Base-by-base conservation (phyloP, 129 eudicot species). In the Smallanthus sonchifolius region DNA sequence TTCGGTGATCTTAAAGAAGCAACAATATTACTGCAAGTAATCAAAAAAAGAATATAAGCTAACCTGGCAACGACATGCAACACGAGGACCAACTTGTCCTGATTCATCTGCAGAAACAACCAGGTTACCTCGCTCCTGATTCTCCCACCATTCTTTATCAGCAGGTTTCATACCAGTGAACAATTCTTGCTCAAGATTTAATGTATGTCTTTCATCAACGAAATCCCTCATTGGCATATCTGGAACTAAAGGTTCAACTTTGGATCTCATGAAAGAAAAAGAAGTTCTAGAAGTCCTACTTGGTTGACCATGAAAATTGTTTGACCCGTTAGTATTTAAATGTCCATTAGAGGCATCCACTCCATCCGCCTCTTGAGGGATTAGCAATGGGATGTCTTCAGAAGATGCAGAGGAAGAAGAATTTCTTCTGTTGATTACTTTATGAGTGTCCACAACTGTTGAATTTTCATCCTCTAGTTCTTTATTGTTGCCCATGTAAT, bases 1-100 rank as follows among this genome's bases (percentile, higher is more conserved):
- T 57, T 14, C 2, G 2, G 45, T 7, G 67, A n/a, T 38, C 42
- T 68, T 28, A 48, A 69, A 32, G 28, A 30, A n/a, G 60, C 28
- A 69, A 32, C 14, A 30, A 48, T 48, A 69, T 15, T 65, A 8
- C 42, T 7, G 44, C 20, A 61, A 74, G 13, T 44, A 16, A 47
- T 30, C 11, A 37, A 4, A 7, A 45, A 39, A 48, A 43, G 65
- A 81, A 30, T 51, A 20, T 60, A 75, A 75, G 15, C 85, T 82
- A 69, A 94, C 98, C 92, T 94, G 98, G 76, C 98, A 94, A 57
- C 88, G 93, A 77, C 98, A 94, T 44, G 91, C 69, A 69, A 88
- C 98, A 80, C 97, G 87, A 45, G 98, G 98, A 68, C 98, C 98
- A 55, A 94, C 97, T 78, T 94, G 97, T 32, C 89, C 97, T 45